Conservation (phyloP, 2,329 filamentous ascomycete species). For the Colletotrichum graminicola region DNA sequence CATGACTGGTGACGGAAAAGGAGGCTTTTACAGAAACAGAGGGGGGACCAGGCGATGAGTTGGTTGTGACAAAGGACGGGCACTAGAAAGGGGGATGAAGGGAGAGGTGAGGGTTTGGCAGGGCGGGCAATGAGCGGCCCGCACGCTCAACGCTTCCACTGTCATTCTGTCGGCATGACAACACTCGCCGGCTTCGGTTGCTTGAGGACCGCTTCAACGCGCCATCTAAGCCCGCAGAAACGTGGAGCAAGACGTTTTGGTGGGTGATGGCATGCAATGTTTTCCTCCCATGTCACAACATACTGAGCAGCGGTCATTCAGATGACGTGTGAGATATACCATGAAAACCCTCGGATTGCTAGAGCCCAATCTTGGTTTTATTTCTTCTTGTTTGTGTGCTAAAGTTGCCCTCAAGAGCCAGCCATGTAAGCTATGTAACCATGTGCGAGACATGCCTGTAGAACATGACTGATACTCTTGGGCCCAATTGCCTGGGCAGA, state of each 20-base stretch:
- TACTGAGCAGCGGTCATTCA: not conserved
- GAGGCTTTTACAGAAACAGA: too few species aligned
- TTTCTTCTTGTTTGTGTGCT: not conserved
- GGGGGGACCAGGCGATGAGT: not conserved
- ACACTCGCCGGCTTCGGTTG: constrained; percentile 17
- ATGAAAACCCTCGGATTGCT: not conserved
- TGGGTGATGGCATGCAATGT: not conserved
- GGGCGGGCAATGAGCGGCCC: not conserved
- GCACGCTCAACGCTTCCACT: not conserved
- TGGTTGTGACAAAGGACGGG: not conserved
- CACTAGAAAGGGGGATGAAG: not conserved
- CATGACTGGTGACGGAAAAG: not conserved
- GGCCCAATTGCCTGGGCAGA: not conserved
- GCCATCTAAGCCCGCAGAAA: not conserved
- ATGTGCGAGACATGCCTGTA: not conserved
- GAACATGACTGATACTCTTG: not conserved
- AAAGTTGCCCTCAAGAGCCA: not conserved
- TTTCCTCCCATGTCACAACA: not conserved
- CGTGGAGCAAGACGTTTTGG: not conserved
- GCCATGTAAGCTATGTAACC: too few species aligned
- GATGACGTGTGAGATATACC: not conserved
- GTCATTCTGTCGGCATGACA: constrained; percentile 11
- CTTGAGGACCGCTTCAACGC: not conserved
- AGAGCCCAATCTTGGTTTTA: not conserved
- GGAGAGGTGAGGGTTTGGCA: not conserved